Percentiles rank a stretch among this genome's conserved stretches.
Evolutionary conservation across 257 asterid genomes (phyloP).

Genomic region (Knoxia roxburghii): DNA sequence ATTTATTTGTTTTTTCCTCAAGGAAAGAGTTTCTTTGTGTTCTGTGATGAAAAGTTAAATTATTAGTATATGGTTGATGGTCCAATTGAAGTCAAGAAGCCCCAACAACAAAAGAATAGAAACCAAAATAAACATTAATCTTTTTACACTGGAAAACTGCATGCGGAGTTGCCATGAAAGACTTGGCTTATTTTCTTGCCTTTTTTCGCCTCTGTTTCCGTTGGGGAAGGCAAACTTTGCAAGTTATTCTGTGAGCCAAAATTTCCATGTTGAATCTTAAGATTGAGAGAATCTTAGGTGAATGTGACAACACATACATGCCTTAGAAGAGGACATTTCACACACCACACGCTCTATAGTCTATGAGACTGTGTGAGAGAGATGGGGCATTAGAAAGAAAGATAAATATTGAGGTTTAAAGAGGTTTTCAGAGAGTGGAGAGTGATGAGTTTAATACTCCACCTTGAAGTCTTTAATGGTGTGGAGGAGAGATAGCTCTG

Average conservation of each 20-base stretch:
- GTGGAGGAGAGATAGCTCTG: slow-evolving; percentile 17
- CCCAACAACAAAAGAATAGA: slow-evolving; percentile 3
- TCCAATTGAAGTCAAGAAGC: slow-evolving; percentile 13
- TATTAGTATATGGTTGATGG: too few species aligned
- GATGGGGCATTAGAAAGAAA: slow-evolving; percentile 1
- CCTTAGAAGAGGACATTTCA: slow-evolving; percentile 32
- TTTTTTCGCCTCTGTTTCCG: slow-evolving; percentile 7
- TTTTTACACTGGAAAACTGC: not conserved
- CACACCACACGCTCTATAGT: not conserved
- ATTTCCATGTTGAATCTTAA: slow-evolving; percentile 17
- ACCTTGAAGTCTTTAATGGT: slow-evolving; percentile 22
- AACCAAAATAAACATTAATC: not conserved
- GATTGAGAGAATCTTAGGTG: slow-evolving; percentile 32
- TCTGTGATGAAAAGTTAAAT: slow-evolving; percentile 18
- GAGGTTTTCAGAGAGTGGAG: slow-evolving; percentile 9
- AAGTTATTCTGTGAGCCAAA: slow-evolving; percentile 8
- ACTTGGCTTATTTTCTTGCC: slow-evolving; percentile 6
- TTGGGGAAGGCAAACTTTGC: slow-evolving; percentile 15
- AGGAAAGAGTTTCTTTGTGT: slow-evolving; percentile 20
- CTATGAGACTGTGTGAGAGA: slow-evolving; percentile 5
- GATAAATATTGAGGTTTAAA: slow-evolving; percentile 6
- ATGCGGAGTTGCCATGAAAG: slow-evolving; percentile 1
- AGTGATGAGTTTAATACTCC: not conserved
- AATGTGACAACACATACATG: slow-evolving; percentile 40
- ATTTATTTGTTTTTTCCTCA: too few species aligned